These are phyloP conservation scores for Pseudopithomyces maydicus DNA, from an alignment of 2,329 filamentous ascomycete genomes.

Conservation along the genomic window DNA sequence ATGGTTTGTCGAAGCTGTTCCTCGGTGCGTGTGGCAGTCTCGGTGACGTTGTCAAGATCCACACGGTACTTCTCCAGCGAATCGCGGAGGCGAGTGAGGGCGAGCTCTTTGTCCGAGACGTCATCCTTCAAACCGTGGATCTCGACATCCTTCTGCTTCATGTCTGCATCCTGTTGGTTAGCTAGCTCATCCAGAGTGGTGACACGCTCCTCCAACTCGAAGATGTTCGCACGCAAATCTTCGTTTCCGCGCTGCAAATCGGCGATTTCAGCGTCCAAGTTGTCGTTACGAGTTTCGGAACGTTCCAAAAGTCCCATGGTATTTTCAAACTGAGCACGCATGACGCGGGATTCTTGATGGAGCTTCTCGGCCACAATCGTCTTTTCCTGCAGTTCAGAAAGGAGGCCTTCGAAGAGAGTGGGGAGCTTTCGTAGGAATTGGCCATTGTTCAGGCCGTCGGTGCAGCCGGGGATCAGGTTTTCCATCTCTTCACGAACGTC, in stretches of 20 bases:
- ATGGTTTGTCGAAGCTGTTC: slow-evolving; percentile 44
- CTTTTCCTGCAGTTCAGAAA: slow-evolving; percentile 39
- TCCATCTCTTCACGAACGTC: slow-evolving; percentile 48
- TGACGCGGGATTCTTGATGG: slow-evolving; percentile 43
- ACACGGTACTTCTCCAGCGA: slow-evolving; percentile 47
- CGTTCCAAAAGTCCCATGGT: slow-evolving; percentile 35
- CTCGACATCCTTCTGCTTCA: slow-evolving; percentile 33
- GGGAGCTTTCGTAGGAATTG: slow-evolving; percentile 46
- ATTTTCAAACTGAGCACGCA: slow-evolving; percentile 41
- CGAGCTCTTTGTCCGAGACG: slow-evolving; percentile 40
- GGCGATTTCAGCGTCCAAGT: slow-evolving; percentile 43
- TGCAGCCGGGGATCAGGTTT: slow-evolving; percentile 46
- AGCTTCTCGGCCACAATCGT: slow-evolving; percentile 32
- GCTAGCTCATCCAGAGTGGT: slow-evolving; percentile 31
- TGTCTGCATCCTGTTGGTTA: slow-evolving; percentile 41
- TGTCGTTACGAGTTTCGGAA: slow-evolving; percentile 40
- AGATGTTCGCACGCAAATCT: slow-evolving; percentile 40
- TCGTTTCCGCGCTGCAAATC: slow-evolving; percentile 44
- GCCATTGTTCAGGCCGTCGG: slow-evolving; percentile 44
- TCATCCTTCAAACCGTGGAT: slow-evolving; percentile 36
- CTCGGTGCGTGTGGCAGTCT: slow-evolving; percentile 48
- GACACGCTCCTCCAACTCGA: slow-evolving; percentile 43
- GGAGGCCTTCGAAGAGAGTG: slow-evolving; percentile 45
- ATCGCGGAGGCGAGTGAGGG: slow-evolving; percentile 42
- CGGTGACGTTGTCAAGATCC: slow-evolving; percentile 45